Base-by-base conservation (phyloP, 2,329 filamentous ascomycete species). In the Teratosphaeria gauchensis region DNA sequence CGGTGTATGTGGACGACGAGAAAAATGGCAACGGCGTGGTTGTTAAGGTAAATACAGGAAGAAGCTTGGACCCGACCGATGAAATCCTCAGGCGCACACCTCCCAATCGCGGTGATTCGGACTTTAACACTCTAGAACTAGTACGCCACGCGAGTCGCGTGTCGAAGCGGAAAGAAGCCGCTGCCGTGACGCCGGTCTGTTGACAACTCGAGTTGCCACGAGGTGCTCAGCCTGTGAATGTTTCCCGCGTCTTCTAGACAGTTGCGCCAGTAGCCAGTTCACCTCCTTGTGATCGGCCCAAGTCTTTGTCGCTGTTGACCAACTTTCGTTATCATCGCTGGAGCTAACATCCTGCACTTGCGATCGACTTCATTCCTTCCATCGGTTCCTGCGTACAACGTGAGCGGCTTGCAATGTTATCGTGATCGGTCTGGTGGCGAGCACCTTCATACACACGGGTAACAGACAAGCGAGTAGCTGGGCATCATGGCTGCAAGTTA, bases 91-190 rank as follows among this genome's bases (percentile, higher is more conserved):
- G 11, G 35, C 35, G 14, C 12, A 42, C 14, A 5, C n/a, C n/a
- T 16, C 12, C 35, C 14, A 16, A 42, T 12, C 35, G 12, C 35
- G 35, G 5, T 11, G 33, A 11, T 42, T 42, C 35, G 35, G 35
- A 42, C 12, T 42, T 42, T 42, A 28, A n/a, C n/a, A 11, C 4
- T 38, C 33, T 6, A 38, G 33, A 38, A 99, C 90, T 59, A 99
- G 84, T 48, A 92, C 97, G 54, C 88, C 42, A 48, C 42, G 42
- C 42, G 42, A 48, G 38, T 46, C 38, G 38, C 38, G 38, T 46
- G 38, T 46, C 38, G 16, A 14, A 12, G 35, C 35, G 35, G 42
- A n/a, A 48, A 48, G n/a, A 8, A 19, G 42, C 42, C 42, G 42
- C 42, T 24, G 24, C 24, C 24, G 19, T 48, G 42, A 48, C 42